phyloP scores from a whole-genome alignment of 768 basidiomycete species.

The Tylopilus vinaceipallidus region DNA sequence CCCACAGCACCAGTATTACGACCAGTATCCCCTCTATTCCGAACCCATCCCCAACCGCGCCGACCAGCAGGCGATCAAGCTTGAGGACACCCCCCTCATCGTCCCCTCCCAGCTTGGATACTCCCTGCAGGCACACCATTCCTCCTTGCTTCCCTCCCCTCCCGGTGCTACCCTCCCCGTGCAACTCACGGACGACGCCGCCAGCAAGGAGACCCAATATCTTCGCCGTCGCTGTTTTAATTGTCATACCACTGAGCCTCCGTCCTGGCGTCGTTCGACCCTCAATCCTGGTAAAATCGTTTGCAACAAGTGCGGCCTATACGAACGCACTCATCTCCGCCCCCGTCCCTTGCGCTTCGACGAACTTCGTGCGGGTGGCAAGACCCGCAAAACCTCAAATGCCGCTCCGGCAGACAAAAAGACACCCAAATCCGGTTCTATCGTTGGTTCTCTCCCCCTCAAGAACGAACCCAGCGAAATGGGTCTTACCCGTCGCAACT shows the following conservation, averaged over 20 bases:
- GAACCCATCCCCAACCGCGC: constrained; percentile 36
- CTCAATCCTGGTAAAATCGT: constrained; percentile 92
- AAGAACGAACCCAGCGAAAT: constrained; percentile 66
- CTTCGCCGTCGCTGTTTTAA: constrained; percentile 87
- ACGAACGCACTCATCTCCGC: constrained; percentile 85
- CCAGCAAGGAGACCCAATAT: constrained; percentile 88
- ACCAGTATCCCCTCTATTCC: constrained; percentile 37
- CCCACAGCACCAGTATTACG: constrained; percentile 38
- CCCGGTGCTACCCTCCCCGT: constrained; percentile 51
- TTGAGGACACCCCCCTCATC: constrained; percentile 59
- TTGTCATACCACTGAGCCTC: constrained; percentile 89
- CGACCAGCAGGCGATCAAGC: constrained; percentile 48
- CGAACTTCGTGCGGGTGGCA: constrained; percentile 83
- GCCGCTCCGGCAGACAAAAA: constrained; percentile 31
- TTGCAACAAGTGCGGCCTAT: constrained; percentile 91
- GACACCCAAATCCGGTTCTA: constrained; percentile 33
- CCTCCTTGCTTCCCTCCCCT: constrained; percentile 42
- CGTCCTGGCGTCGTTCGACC: constrained; percentile 83
- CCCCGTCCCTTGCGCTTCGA: constrained; percentile 84
- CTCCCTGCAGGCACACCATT: constrained; percentile 31
- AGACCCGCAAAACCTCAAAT: constrained; percentile 55
- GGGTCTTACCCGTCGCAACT: constrained; percentile 53
- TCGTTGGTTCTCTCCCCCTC: constrained; percentile 40
- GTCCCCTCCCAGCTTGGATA: constrained; percentile 58
- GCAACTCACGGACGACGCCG: constrained; percentile 88